Conservation (phyloP, 805 yeast species). For the Kazachstania africana region DNA sequence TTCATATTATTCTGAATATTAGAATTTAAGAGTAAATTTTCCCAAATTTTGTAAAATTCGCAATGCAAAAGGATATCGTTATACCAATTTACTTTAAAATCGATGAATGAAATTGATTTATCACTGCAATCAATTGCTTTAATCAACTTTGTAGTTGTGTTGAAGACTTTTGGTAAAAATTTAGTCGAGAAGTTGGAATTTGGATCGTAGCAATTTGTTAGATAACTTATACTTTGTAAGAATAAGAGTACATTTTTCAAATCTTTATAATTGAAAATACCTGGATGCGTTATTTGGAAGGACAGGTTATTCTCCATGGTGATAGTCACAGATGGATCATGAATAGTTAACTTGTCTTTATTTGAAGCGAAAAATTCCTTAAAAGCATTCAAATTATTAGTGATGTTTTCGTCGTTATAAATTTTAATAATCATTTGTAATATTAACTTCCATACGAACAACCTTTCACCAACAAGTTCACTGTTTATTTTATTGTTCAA, state of each 20-base stretch:
- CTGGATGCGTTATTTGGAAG: slow-evolving; percentile 9
- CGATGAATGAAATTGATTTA: slow-evolving; percentile 6
- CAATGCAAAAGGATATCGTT: slow-evolving; percentile 8
- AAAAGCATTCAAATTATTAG: slow-evolving; percentile 15
- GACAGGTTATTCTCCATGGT: not conserved
- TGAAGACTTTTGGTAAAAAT: slow-evolving; percentile 20
- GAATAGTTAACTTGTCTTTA: slow-evolving; percentile 8
- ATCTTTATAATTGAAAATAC: slow-evolving; percentile 16
- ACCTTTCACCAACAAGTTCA: slow-evolving; percentile 5
- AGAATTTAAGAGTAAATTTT: slow-evolving; percentile 8
- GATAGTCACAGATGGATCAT: slow-evolving; percentile 2
- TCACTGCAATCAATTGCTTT: slow-evolving; percentile 1
- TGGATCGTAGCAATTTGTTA: slow-evolving; percentile 23
- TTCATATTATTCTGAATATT: not conserved
- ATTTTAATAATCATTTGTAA: slow-evolving; percentile 13
- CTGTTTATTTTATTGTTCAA: slow-evolving; percentile 2
- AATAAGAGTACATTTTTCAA: slow-evolving; percentile 19
- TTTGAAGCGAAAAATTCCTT: slow-evolving; percentile 13
- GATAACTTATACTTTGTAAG: slow-evolving; percentile 24
- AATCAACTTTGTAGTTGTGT: slow-evolving; percentile 11
- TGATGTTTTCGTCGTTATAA: slow-evolving; percentile 19
- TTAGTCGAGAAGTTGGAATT: slow-evolving; percentile 20
- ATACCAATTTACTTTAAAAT: slow-evolving; percentile 9
- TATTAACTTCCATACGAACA: slow-evolving; percentile 19
- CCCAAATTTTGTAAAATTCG: slow-evolving; percentile 17